These are phyloP conservation scores for Thelonectria blattea DNA, from an alignment of 2,329 filamentous ascomycete genomes.

Conservation along the genomic window DNA sequence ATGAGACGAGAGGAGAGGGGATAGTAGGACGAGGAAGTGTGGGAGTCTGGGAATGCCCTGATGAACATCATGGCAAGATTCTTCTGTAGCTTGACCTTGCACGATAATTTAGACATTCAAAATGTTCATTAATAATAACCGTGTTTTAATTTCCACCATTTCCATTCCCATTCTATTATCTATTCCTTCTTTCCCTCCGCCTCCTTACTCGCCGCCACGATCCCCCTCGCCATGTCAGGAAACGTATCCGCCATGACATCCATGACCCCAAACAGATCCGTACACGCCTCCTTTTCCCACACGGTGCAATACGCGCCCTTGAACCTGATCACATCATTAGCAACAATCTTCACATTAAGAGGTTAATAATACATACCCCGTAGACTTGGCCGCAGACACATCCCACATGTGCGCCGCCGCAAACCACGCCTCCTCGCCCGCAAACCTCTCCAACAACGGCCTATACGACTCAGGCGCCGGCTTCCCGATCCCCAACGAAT, in stretches of 20 bases:
- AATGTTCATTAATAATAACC: background rate
- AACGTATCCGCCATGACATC: constrained; percentile 56
- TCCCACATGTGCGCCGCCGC: constrained; percentile 67
- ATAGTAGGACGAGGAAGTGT: too few relatives aligned
- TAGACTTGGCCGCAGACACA: constrained; percentile 56
- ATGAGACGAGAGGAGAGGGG: too few relatives aligned
- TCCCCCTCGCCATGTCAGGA: constrained; percentile 53
- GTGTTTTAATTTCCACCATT: too few relatives aligned
- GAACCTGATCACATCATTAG: constrained; percentile 38
- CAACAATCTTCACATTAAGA: background rate
- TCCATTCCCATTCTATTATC: background rate
- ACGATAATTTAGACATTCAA: background rate
- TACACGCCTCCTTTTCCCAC: constrained; percentile 57
- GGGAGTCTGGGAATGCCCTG: too few relatives aligned
- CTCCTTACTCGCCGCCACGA: constrained; percentile 36
- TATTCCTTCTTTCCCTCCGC: background rate
- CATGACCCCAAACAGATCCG: constrained; percentile 58
- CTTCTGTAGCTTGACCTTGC: background rate
- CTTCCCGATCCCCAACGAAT: constrained; percentile 55
- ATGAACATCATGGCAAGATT: too few relatives aligned
- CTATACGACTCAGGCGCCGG: constrained; percentile 55
- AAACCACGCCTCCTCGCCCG: constrained; percentile 55
- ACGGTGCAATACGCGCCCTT: constrained; percentile 60
- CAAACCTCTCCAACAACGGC: constrained; percentile 50
- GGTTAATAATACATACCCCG: constrained; percentile 43